Conservation (phyloP, 2,329 filamentous ascomycete species). For the Raffaelea ambrosiae region DNA sequence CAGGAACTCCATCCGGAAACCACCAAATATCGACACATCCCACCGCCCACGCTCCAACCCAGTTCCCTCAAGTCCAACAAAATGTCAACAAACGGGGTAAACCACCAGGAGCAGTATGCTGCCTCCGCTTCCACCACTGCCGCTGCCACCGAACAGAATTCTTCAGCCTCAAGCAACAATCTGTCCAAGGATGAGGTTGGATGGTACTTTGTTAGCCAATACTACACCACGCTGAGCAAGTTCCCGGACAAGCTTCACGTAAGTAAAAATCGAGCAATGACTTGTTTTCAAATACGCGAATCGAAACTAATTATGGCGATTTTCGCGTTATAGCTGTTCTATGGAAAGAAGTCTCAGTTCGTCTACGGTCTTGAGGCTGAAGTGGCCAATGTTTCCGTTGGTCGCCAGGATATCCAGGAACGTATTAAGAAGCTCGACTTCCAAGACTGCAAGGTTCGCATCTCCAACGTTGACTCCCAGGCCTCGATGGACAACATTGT, state of each 20-base stretch:
- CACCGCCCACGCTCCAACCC: not conserved
- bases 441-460: conserved; percentile 96
- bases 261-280: conserved; percentile 24
- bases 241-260: conserved; percentile 86
- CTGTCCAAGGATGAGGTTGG: conserved; percentile 86
- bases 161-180: conserved; percentile 31
- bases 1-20: too few relatives aligned
- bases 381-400: conserved; percentile 75
- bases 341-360: conserved; percentile 91
- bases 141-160: conserved; percentile 20
- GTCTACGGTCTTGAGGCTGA: conserved; percentile 89
- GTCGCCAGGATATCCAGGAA: conserved; percentile 86
- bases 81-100: conserved; percentile 50
- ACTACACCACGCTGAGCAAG: conserved; percentile 96
- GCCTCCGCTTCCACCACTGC: conserved; percentile 20
- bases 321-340: conserved; percentile 60
- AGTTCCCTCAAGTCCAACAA: conserved; percentile 8
- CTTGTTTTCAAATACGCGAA: too few relatives aligned
- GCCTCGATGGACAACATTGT: conserved; percentile 88
- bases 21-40: too few relatives aligned
- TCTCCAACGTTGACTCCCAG: conserved; percentile 96
- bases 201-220: conserved; percentile 99
- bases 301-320: not conserved
- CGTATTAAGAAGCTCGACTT: conserved; percentile 89
- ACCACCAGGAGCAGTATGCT: conserved; percentile 33